These are phyloP conservation scores for Colletotrichum aenigma DNA, from an alignment of 2,329 filamentous ascomycete species.

Conservation along the genomic window DNA sequence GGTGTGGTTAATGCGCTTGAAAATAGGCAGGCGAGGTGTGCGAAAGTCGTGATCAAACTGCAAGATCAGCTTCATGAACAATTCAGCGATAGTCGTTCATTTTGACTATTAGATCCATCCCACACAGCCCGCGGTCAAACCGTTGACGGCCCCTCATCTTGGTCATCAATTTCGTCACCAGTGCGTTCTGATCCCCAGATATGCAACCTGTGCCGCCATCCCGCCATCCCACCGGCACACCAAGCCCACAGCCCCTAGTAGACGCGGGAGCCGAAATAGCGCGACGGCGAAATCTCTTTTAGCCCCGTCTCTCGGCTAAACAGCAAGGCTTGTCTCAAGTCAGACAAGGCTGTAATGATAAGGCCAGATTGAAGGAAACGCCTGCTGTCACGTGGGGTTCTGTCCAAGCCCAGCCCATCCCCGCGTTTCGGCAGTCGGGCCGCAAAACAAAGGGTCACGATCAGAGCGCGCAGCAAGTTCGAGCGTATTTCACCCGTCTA, in stretches of 20 bases:
- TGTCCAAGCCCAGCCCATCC: background rate
- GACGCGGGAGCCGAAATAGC: background rate
- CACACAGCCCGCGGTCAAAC: background rate
- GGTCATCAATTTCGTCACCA: background rate
- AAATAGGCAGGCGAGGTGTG: background rate
- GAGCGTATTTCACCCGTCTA: background rate
- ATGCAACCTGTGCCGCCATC: background rate
- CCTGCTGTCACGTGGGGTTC: background rate
- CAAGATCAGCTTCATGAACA: background rate
- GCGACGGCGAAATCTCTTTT: background rate
- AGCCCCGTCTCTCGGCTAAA: background rate
- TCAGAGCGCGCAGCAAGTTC: background rate
- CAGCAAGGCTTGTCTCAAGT: background rate
- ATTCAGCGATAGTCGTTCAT: background rate
- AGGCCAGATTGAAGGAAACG: background rate
- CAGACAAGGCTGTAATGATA: background rate
- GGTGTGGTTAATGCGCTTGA: background rate
- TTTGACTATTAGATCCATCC: background rate
- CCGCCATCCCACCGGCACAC: conserved; percentile 11
- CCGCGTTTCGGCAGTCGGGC: background rate
- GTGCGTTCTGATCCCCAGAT: background rate
- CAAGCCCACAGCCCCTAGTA: background rate
- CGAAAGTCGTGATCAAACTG: background rate
- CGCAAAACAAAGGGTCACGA: background rate
- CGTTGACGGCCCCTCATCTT: background rate